Base-by-base conservation (phyloP, 1,284 basidiomycete species). In the Sanguinoderma infundibulare region DNA sequence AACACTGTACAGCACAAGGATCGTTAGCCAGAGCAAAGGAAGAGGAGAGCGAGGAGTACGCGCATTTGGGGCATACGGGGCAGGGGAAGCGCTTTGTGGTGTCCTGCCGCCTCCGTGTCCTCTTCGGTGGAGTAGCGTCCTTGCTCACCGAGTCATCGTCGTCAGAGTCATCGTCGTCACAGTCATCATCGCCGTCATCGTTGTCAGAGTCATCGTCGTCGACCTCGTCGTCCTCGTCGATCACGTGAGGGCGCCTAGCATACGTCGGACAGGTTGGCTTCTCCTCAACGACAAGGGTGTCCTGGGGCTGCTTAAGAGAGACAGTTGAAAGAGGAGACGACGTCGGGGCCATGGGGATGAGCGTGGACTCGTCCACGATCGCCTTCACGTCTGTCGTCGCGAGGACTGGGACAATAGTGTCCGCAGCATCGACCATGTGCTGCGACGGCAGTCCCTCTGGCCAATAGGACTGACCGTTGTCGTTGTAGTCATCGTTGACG, bases 1-100 rank as follows among this genome's bases (percentile, higher is more conserved):
- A 62, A 62, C 17, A 22, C 60, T 61, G 26, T 2, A 5, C 14
- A 1, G 5, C 2, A 5, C 14, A 1, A 3, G 30, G 22, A 17
- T 24, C 20, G 28, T 32, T 35, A 7, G n/a, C 32, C 20, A 51
- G 12, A 34, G 6, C n/a, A 30, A 3, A 6, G 20, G 17, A 12
- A 53, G 3, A 30, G 54, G 50, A 6, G 28, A 17, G 7, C 1
- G 9, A 3, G 32, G 12, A 22, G n/a, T 30, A 4, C 14, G 24
- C 22, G 8, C n/a, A 46, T n/a, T 51, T 56, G 14, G 50, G 7
- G 42, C 38, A 26, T 2, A 39, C 4, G 3, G 54, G 26, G 39
- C 61, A 63, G 3, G 9, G 17, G 15, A 35, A 57, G 12, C 36
- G 58, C 22, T 42, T 50, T 24, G 57, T 59, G 20, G 61, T 63